Conservation (phyloP, 768 basidiomycete genomes). For the Strobilomyces confusus region DNA sequence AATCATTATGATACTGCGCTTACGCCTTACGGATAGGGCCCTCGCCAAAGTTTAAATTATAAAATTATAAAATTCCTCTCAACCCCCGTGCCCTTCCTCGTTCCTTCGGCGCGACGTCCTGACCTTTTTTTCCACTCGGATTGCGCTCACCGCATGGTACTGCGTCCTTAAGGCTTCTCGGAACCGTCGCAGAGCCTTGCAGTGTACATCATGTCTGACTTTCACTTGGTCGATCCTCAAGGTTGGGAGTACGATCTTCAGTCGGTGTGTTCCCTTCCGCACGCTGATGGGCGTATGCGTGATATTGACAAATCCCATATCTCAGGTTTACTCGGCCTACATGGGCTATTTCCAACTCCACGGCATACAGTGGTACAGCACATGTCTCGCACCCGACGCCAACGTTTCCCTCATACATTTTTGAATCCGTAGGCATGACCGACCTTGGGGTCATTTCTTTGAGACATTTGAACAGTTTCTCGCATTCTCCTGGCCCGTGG, state of each 20-base stretch:
- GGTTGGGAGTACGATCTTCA: conserved; percentile 82
- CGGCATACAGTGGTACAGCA: conserved; percentile 57
- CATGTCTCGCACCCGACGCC: background rate
- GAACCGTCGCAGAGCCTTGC: background rate
- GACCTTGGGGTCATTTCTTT: conserved; percentile 77
- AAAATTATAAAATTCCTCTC: background rate
- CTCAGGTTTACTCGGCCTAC: conserved; percentile 66
- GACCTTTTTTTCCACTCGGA: background rate
- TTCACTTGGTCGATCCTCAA: conserved; percentile 66
- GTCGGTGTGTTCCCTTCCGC: conserved; percentile 47
- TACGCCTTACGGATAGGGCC: conserved; percentile 13
- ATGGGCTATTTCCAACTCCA: conserved; percentile 76
- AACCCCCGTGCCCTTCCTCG: background rate
- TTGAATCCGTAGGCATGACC: conserved; percentile 56
- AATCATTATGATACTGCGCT: conserved; percentile 17
- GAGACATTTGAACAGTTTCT: conserved; percentile 77
- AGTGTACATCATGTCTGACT: conserved; percentile 50
- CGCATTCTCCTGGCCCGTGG: conserved; percentile 78
- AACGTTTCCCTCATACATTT: background rate
- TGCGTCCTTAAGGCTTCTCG: background rate
- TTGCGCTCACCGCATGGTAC: background rate
- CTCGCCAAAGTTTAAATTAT: conserved; percentile 17
- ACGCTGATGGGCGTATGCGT: background rate
- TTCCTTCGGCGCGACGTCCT: background rate
- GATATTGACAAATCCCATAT: background rate